These are phyloP conservation scores for Cyberlindnera veronae DNA, from an alignment of 805 yeast species.

Conservation along the genomic window DNA sequence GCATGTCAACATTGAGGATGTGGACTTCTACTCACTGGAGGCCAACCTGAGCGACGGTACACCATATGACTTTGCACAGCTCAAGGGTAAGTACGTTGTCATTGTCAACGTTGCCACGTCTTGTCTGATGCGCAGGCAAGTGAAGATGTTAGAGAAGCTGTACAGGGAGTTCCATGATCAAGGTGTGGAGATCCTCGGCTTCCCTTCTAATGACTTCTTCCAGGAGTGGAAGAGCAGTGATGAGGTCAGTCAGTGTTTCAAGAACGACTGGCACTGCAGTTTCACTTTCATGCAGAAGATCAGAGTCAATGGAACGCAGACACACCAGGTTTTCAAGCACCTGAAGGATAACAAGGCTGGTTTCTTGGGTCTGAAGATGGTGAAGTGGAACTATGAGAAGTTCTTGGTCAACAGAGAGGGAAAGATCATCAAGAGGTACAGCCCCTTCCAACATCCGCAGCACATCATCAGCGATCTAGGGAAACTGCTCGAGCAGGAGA, in stretches of 20 bases:
- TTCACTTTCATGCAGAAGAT: conserved; percentile 74
- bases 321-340: conserved; percentile 66
- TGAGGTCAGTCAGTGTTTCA: conserved; percentile 74
- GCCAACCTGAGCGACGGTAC: conserved; percentile 57
- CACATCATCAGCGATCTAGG: conserved; percentile 6
- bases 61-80: conserved; percentile 52
- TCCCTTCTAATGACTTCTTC: conserved; percentile 91
- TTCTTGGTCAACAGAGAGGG: conserved; percentile 57
- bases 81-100: conserved; percentile 77
- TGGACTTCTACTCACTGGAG: conserved; percentile 56
- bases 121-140: conserved; percentile 78
- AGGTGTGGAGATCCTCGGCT: conserved; percentile 72
- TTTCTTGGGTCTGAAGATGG: conserved; percentile 57
- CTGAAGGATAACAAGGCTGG: conserved; percentile 61
- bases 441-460: conserved; percentile 20
- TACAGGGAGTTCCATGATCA: conserved; percentile 57
- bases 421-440: conserved; percentile 49
- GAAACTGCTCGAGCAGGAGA: background rate
- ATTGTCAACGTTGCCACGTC: conserved; percentile 87
- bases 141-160: conserved; percentile 63
- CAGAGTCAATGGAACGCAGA: conserved; percentile 72
- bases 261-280: conserved; percentile 62
- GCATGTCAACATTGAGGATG: background rate
- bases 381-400: conserved; percentile 76
- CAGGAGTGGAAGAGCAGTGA: conserved; percentile 62